Conservation (phyloP, 352 stramenopile species). For the Phytophthora ramorum region DNA sequence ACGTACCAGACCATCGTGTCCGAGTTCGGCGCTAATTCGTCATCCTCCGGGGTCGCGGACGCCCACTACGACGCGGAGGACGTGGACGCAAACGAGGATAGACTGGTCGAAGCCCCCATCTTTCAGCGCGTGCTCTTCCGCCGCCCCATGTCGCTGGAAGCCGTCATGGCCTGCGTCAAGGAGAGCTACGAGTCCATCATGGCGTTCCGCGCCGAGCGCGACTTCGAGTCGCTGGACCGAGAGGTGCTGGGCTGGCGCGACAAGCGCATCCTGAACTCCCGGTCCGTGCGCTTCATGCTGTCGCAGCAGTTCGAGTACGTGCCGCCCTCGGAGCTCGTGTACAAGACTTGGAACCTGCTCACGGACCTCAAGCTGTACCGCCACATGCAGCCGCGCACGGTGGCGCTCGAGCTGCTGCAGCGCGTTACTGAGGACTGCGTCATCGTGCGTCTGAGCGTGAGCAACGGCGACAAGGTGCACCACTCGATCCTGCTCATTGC, state of each 20-base stretch:
- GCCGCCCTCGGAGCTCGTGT: constrained; percentile 56
- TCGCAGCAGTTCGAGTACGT: constrained; percentile 61
- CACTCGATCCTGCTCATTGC: constrained; percentile 68
- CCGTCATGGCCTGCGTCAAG: constrained; percentile 57
- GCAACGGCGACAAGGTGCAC: constrained; percentile 42
- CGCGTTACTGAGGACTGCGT: constrained; percentile 65
- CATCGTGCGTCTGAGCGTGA: constrained; percentile 61
- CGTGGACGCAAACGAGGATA: constrained; percentile 11
- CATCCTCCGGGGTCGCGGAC: not conserved
- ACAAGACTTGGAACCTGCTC: constrained; percentile 75
- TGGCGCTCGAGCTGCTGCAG: constrained; percentile 61
- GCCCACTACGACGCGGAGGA: constrained; percentile 2
- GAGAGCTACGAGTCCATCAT: constrained; percentile 73
- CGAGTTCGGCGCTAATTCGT: constrained; percentile 36
- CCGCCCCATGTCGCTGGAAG: constrained; percentile 40
- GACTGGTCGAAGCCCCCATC: constrained; percentile 38
- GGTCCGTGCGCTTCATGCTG: constrained; percentile 67
- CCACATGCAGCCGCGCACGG: constrained; percentile 67
- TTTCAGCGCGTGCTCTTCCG: constrained; percentile 62
- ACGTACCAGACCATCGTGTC: constrained; percentile 62
- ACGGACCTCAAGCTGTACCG: constrained; percentile 59
- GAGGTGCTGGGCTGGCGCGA: constrained; percentile 66
- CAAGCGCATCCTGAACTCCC: constrained; percentile 44
- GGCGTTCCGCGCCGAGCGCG: constrained; percentile 47
- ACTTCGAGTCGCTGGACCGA: constrained; percentile 51